phyloP scores from a whole-genome alignment of 2,329 filamentous ascomycete species.

The Verticillium alfalfae region DNA sequence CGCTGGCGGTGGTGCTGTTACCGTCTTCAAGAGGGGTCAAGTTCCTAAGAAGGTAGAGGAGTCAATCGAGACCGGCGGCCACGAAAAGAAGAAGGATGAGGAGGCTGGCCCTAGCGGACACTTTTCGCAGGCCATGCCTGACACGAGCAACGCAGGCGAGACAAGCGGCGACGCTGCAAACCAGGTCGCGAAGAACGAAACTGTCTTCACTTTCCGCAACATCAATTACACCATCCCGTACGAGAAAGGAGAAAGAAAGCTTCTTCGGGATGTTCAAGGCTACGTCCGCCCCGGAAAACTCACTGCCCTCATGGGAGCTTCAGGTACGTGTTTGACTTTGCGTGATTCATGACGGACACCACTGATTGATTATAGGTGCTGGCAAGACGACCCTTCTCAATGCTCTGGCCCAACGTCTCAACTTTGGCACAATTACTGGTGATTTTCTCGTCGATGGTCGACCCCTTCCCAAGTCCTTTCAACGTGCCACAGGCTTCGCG shows the following conservation, averaged over 20 bases:
- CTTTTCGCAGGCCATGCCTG: slow-evolving; percentile 59
- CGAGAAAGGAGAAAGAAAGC: slow-evolving; percentile 60
- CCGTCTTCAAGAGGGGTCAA: slow-evolving; percentile 58
- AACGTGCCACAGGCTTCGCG: slow-evolving; percentile 68
- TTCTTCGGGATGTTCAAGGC: slow-evolving; percentile 74
- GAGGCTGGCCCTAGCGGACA: slow-evolving; percentile 22
- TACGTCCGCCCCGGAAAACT: slow-evolving; percentile 78
- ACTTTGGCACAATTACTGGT: slow-evolving; percentile 69
- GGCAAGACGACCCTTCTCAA: slow-evolving; percentile 75
- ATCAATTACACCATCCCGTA: slow-evolving; percentile 44
- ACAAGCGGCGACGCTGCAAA: slow-evolving; percentile 25
- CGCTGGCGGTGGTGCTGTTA: slow-evolving; percentile 52
- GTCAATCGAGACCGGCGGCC: slow-evolving; percentile 46
- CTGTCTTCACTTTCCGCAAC: slow-evolving; percentile 47
- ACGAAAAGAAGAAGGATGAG: slow-evolving; percentile 44
- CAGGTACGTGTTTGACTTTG: slow-evolving; percentile 20
- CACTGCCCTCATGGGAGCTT: slow-evolving; percentile 69
- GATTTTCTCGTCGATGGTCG: slow-evolving; percentile 75
- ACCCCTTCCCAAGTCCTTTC: slow-evolving; percentile 68
- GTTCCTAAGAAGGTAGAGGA: slow-evolving; percentile 53
- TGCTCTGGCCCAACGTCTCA: slow-evolving; percentile 68
- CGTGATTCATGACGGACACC: slow-evolving; percentile 1
- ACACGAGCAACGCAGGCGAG: slow-evolving; percentile 10
- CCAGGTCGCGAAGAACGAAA: slow-evolving; percentile 56
- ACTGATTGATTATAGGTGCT: slow-evolving; percentile 23